Percentiles rank a stretch among this genome's conserved stretches.
These are phyloP conservation scores for Xylaria cubensis DNA, from an alignment of 495 filamentous ascomycete species.

Conservation along the genomic window DNA sequence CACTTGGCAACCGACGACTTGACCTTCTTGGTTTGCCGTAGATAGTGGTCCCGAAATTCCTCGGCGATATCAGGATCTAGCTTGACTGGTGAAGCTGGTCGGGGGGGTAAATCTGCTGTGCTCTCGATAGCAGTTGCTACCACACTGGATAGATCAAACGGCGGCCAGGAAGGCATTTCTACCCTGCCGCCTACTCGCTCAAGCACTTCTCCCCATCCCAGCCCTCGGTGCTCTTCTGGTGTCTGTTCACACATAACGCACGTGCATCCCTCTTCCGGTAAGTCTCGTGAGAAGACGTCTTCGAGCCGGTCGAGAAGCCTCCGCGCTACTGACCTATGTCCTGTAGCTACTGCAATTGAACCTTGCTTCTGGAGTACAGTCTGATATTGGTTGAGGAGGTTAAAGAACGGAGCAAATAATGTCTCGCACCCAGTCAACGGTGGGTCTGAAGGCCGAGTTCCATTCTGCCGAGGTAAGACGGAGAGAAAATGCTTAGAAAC, in stretches of 20 bases:
- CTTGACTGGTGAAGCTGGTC: constrained; percentile 72
- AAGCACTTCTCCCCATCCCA: constrained; percentile 97
- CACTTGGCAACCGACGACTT: constrained; percentile 83
- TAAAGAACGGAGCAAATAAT: constrained; percentile 80
- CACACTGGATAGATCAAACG: constrained; percentile 75
- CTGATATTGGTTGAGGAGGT: constrained; percentile 83
- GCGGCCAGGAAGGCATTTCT: constrained; percentile 86
- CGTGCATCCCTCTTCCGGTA: constrained; percentile 78
- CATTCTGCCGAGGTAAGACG: constrained; percentile 55
- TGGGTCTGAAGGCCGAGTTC: constrained; percentile 56
- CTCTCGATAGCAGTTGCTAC: constrained; percentile 60
- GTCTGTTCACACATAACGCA: constrained; percentile 77
- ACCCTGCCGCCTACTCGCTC: constrained; percentile 89
- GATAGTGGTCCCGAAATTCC: constrained; percentile 86
- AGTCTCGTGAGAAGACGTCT: constrained; percentile 89
- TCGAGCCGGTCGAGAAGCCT: constrained; percentile 91
- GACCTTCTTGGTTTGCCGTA: constrained; percentile 86
- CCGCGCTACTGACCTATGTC: constrained; percentile 92
- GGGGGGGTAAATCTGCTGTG: constrained; percentile 49
- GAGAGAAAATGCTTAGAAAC: constrained; percentile 72
- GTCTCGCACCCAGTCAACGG: constrained; percentile 64
- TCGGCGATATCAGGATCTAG: constrained; percentile 92
- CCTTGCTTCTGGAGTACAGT: constrained; percentile 81
- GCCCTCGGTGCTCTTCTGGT: constrained; percentile 65
- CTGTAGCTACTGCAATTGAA: constrained; percentile 93